These are phyloP conservation scores for Filobasidium wieringae DNA, from an alignment of 768 basidiomycete genomes.

Conservation along the genomic window DNA sequence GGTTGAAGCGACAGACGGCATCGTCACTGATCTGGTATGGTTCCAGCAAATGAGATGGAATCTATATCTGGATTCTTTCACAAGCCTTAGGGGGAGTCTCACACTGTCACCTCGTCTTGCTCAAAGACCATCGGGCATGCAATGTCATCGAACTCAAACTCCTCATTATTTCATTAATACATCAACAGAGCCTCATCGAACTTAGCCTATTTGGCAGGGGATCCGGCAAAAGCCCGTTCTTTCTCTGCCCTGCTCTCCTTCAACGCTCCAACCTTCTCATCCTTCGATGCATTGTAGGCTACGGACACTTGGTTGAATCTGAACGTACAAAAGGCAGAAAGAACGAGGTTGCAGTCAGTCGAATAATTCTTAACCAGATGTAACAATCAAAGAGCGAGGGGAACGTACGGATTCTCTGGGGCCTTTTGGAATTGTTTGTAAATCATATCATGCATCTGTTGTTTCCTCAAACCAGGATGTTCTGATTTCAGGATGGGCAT, in stretches of 20 bases:
- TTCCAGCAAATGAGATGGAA: no score
- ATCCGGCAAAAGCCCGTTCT: constrained; percentile 14
- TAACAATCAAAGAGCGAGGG: neutral
- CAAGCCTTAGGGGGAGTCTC: no score
- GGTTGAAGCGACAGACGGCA: no score
- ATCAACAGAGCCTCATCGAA: no score
- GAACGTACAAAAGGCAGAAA: constrained; percentile 8
- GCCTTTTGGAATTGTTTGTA: constrained; percentile 95
- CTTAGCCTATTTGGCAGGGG: neutral
- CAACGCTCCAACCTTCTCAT: constrained; percentile 67
- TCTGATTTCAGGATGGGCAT: constrained; percentile 65
- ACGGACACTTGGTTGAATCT: constrained; percentile 77
- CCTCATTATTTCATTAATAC: no score
- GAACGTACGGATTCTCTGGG: constrained; percentile 78
- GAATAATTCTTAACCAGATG: neutral
- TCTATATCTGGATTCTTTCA: no score
- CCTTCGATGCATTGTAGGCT: constrained; percentile 75
- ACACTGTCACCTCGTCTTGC: no score
- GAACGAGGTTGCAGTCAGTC: neutral
- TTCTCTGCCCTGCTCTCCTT: constrained; percentile 42
- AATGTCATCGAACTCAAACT: no score
- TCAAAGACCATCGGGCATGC: no score
- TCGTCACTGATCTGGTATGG: no score
- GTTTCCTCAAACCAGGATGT: constrained; percentile 79
- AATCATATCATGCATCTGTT: constrained; percentile 85